A percentile compares a stretch with the other conserved stretches of the same genome.
phyloP scores from a whole-genome alignment of 805 yeast species.

The Ogataea thermomethanolica region DNA sequence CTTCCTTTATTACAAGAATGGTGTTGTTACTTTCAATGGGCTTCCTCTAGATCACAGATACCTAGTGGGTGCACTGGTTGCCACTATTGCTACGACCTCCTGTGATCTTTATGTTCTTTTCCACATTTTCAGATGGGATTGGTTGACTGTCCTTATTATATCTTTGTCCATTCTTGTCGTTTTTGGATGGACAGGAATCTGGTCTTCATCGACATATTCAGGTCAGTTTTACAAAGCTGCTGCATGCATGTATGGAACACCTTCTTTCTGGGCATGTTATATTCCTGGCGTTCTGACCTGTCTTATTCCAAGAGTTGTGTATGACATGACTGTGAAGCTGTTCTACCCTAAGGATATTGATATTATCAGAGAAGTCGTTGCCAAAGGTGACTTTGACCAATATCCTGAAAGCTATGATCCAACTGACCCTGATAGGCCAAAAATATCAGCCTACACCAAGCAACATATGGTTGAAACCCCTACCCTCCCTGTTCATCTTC shows the following conservation, averaged over 20 bases:
- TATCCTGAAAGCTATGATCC: conserved; percentile 74
- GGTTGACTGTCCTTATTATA: conserved; percentile 58
- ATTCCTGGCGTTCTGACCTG: conserved; percentile 62
- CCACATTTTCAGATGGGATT: conserved; percentile 80
- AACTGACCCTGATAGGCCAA: conserved; percentile 66
- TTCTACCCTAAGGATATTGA: conserved; percentile 66
- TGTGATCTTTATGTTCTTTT: conserved; percentile 64
- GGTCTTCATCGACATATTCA: conserved; percentile 54
- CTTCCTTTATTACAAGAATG: conserved; percentile 42
- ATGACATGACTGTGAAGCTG: conserved; percentile 51
- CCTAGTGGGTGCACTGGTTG: conserved; percentile 65
- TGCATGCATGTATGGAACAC: conserved; percentile 56
- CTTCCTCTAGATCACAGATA: conserved; percentile 66
- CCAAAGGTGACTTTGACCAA: conserved; percentile 60
- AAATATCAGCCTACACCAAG: conserved; percentile 44
- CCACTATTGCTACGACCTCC: conserved; percentile 61
- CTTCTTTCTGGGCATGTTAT: conserved; percentile 64
- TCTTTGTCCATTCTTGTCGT: conserved; percentile 56
- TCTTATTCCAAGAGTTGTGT: conserved; percentile 63
- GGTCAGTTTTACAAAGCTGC: conserved; percentile 68
- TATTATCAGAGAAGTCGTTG: conserved; percentile 67
- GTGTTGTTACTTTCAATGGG: conserved; percentile 42
- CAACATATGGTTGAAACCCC: conserved; percentile 31
- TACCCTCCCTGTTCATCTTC: conserved; percentile 5
- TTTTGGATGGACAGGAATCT: conserved; percentile 76